Evolutionary conservation across 495 filamentous ascomycete species (phyloP), one percentile per base, ranked within the genome.

Genomic region (Monascus purpureus): DNA sequence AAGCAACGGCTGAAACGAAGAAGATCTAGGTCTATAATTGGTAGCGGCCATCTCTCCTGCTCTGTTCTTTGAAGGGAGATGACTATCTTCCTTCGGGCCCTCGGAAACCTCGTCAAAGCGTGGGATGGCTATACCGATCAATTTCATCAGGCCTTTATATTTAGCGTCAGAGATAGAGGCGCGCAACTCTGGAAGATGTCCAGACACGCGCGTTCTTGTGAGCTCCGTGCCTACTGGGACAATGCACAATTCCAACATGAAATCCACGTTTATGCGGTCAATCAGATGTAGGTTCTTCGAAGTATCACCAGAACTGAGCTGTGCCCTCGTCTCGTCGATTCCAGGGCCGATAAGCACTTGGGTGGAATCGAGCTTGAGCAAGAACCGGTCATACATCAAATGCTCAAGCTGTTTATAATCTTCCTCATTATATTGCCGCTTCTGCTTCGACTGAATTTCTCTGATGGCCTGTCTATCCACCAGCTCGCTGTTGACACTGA

Each of bases 291-390:
- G 63, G 46, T 80, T 77, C 36, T 76, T 77, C 5, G 64, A 61
- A 12, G 79, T 69, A 25, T 82, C 73, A 35, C 73, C 70, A 6
- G 68, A 66, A 7, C 71, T 70, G 8, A 97, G 61, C 46, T 96
- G 87, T n/a, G 73, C 61, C 45, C 83, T 86, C 3, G 90, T 90
- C 38, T 80, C 79, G 34, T 93, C 80, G 25, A 97, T 77, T 0
- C 85, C 86, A n/a, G 90, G 83, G 4, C 90, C 90, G 39, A 97
- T 93, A 15, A 97, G 67, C 35, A 97, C 72, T 48, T 97, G 90
- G 0, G 90, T 97, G 0, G 85, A 88, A 29, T 92, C 77, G 16
- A 97, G 65, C 45, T 90, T 93, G 44, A 97, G 69, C 19, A 80
- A 53, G 55, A 96, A 97, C 25, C 85, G 84, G 62, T 97, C 90